A percentile compares a stretch with the other conserved stretches of the same genome.
phyloP scores from a whole-genome alignment of 2,329 filamentous ascomycete genomes.

The Fusarium foetens region DNA sequence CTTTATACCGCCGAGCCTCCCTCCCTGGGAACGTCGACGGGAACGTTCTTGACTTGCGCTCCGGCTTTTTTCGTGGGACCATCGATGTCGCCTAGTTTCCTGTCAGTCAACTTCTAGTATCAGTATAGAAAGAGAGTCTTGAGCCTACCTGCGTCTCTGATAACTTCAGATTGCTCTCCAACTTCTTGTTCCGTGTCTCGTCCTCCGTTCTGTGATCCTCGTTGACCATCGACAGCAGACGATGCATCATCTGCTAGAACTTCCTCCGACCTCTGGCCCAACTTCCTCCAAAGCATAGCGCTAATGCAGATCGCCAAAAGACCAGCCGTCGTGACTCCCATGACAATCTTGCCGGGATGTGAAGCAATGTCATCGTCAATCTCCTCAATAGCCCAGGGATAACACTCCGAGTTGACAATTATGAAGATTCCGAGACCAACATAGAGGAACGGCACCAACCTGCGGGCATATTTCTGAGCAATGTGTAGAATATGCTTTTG shows the following conservation, averaged over 20 bases:
- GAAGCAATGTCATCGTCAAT: neutral
- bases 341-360: neutral
- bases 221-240: neutral
- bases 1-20: neutral
- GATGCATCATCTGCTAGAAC: neutral
- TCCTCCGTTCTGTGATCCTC: neutral
- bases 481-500: neutral
- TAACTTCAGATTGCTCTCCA: too few relatives aligned
- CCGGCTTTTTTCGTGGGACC: neutral
- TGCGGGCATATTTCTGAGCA: neutral
- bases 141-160: neutral
- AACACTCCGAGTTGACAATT: neutral
- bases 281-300: neutral
- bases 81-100: neutral
- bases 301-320: neutral
- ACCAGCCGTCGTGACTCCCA: neutral
- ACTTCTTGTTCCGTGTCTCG: fast-evolving
- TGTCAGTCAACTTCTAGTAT: too few relatives aligned
- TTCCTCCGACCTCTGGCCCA: neutral
- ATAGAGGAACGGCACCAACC: neutral
- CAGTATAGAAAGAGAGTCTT: fast-evolving
- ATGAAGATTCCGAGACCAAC: slow-evolving; percentile 1
- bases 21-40: neutral
- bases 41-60: neutral
- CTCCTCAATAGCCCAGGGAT: neutral